phyloP scores from a whole-genome alignment of 2,329 filamentous ascomycete genomes.

The Fusarium papillatum region DNA sequence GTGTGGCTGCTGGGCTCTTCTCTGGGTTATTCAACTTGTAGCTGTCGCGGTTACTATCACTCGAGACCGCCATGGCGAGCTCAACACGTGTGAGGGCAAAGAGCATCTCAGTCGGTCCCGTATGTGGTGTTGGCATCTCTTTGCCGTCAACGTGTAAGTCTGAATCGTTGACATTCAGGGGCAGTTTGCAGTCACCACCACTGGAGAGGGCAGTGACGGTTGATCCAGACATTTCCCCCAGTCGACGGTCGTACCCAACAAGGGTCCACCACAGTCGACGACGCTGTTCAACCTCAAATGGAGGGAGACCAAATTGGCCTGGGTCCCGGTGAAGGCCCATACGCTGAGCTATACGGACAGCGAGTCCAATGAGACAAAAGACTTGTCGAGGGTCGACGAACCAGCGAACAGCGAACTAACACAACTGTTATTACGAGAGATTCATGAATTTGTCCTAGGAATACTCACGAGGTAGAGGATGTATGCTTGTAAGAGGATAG shows the following conservation, averaged over 20 bases:
- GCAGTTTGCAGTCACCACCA: conserved; percentile 67
- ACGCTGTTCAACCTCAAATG: conserved; percentile 78
- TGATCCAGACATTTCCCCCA: conserved; percentile 75
- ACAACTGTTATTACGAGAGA: conserved; percentile 1
- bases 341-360: conserved; percentile 76
- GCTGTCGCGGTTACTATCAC: conserved; percentile 57
- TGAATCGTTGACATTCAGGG: conserved; percentile 73
- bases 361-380: conserved; percentile 70
- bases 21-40: conserved; percentile 46
- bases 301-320: conserved; percentile 62
- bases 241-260: conserved; percentile 76
- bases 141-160: conserved; percentile 71
- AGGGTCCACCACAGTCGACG: conserved; percentile 82
- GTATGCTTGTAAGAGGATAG: conserved; percentile 76
- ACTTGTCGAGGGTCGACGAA: conserved; percentile 68
- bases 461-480: conserved; percentile 73
- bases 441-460: not conserved
- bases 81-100: conserved; percentile 70
- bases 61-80: conserved; percentile 67
- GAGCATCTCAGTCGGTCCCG: conserved; percentile 70
- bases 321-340: conserved; percentile 78
- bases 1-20: conserved; percentile 41
- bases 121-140: conserved; percentile 62
- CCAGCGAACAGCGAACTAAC: conserved; percentile 62
- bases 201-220: conserved; percentile 68